phyloP scores from a whole-genome alignment of 352 stramenopile genomes.

The Phytophthora fragariaefolia region DNA sequence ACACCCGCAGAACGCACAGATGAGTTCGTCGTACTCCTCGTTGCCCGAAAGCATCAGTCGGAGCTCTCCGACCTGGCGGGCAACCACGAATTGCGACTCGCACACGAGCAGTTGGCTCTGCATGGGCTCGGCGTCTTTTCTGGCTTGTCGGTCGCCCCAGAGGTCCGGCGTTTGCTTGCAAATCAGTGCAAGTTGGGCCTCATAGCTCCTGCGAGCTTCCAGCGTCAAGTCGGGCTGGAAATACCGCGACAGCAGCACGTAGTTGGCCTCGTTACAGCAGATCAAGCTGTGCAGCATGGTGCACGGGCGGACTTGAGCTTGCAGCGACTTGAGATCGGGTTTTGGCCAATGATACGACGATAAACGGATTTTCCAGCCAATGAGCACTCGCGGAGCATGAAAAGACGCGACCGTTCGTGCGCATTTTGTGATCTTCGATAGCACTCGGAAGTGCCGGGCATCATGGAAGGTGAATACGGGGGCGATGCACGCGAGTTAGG shows the following conservation, averaged over 20 bases:
- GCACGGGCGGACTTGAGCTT: neutral
- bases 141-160: conserved; percentile 32
- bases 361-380: neutral
- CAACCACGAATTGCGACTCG: conserved; percentile 65
- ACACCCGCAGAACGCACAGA: conserved; percentile 47
- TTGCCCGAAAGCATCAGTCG: conserved; percentile 65
- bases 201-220: conserved; percentile 51
- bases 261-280: conserved; percentile 70
- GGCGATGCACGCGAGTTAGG: neutral
- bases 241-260: conserved; percentile 72
- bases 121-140: conserved; percentile 17
- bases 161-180: conserved; percentile 45
- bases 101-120: conserved; percentile 59
- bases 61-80: conserved; percentile 64
- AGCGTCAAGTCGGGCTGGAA: conserved; percentile 57
- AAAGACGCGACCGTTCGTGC: conserved; percentile 26
- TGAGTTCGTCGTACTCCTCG: conserved; percentile 76
- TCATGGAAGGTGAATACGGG: conserved; percentile 44
- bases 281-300: conserved; percentile 75
- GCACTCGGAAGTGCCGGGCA: conserved; percentile 3
- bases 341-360: neutral
- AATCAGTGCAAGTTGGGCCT: conserved; percentile 57
- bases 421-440: conserved; percentile 44
- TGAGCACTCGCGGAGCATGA: conserved; percentile 5
- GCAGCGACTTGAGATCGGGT: neutral